Conservation (phyloP, 352 stramenopile species). For the Phytophthora megakarya region DNA sequence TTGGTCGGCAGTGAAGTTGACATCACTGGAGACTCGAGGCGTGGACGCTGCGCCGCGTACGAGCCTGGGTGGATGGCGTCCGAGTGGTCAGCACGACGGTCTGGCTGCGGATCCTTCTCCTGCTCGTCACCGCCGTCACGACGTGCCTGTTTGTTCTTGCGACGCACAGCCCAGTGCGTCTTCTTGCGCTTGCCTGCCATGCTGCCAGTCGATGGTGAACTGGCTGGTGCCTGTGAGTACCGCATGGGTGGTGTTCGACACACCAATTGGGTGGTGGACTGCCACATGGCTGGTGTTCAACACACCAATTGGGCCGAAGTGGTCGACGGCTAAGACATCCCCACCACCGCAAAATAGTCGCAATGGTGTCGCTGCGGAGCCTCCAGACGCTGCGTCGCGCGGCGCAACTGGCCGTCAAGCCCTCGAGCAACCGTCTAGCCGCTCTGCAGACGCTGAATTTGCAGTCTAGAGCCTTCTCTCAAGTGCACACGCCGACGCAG, state of each 20-base stretch:
- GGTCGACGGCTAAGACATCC: slow-evolving; percentile 23
- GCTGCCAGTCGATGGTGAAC: neutral
- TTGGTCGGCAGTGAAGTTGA: slow-evolving; percentile 20
- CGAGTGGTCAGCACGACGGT: slow-evolving; percentile 61
- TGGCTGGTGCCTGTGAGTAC: slow-evolving; percentile 21
- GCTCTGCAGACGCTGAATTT: slow-evolving; percentile 13
- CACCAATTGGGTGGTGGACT: neutral
- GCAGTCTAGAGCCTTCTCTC: slow-evolving; percentile 49
- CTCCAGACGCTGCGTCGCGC: slow-evolving; percentile 40
- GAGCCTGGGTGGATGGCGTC: slow-evolving; percentile 77
- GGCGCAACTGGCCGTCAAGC: slow-evolving; percentile 13
- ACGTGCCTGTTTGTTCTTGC: slow-evolving; percentile 77
- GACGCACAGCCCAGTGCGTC: slow-evolving; percentile 73
- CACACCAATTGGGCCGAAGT: slow-evolving; percentile 23
- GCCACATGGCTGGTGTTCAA: slow-evolving; percentile 15
- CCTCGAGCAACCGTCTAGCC: neutral
- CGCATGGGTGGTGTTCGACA: slow-evolving; percentile 1
- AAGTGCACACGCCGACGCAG: slow-evolving; percentile 24
- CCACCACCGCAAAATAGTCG: slow-evolving; percentile 9
- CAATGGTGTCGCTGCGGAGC: slow-evolving; percentile 39
- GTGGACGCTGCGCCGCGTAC: slow-evolving; percentile 63
- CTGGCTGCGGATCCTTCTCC: slow-evolving; percentile 31
- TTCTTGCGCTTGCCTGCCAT: slow-evolving; percentile 70
- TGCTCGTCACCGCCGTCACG: slow-evolving; percentile 28
- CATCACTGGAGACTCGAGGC: slow-evolving; percentile 1